Evolutionary conservation across 495 filamentous ascomycete species (phyloP), one percentile per base, ranked within the genome.

Genomic region (Friedmanniomyces endolithicus): DNA sequence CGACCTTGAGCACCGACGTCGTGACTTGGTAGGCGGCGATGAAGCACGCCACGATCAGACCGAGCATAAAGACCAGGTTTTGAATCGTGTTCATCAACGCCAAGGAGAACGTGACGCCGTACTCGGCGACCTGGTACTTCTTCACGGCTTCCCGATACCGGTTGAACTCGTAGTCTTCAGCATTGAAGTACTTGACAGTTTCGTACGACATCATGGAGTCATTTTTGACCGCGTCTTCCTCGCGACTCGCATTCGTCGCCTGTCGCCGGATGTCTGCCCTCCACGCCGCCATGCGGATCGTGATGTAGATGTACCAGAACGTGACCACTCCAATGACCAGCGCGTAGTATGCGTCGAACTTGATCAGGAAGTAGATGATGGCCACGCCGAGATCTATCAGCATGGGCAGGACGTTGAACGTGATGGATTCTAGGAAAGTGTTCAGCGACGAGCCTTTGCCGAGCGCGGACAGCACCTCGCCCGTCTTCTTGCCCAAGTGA

Each of bases 121-220:
- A 90, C 70, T 96, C 92, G 44, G 87, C 86, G 50, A 70, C 74
- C 67, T 98, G 94, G 69, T 82, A 96, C 51, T 84, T 84, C 25
- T 75, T 71, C 20, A 98, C 87, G 2, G 90, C 88, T 1, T 74
- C 67, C 17, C 87, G 77, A 63, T 90, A 95, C 9, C 94, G 82
- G 35, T 81, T 78, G 67, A 95, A 96, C 63, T 98, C 92, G 67
- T 90, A 95, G 7, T 81, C 75, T 65, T 98, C 92, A 1, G 92
- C 90, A 64, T 96, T 96, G 76, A 98, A 98, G 65, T 97, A 97
- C 67, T 98, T 97, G 63, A 98, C 92, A 23, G 92, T 97, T 68
- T 98, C 92, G 66, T 97, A 98, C 11, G 89, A 92, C 34, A 89
- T 82, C 78, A 98, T 94, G 0, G 92, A 96, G 65, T 98, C 94